Evolutionary conservation across 768 basidiomycete genomes (phyloP).

Genomic region (Serpula lacrymans): DNA sequence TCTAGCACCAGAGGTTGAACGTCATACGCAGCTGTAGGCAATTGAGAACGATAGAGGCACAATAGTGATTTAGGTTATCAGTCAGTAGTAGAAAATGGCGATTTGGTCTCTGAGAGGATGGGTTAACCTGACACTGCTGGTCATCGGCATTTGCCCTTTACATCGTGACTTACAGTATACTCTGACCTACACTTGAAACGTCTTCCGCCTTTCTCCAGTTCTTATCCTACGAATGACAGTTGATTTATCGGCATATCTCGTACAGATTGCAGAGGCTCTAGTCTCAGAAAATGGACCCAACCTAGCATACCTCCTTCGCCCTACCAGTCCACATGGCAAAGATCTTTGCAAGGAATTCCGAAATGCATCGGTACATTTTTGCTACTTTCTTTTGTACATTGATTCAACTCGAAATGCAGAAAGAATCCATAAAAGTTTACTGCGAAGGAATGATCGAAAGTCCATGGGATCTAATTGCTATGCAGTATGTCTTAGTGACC

Average conservation of each 20-base stretch:
- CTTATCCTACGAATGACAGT: slow-evolving; percentile 25
- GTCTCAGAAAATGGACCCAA: slow-evolving; percentile 62
- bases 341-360: slow-evolving; percentile 70
- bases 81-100: too few species aligned
- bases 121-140: too few species aligned
- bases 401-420: slow-evolving; percentile 36
- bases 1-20: too few species aligned
- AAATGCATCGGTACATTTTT: slow-evolving; percentile 43
- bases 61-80: too few species aligned
- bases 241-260: slow-evolving; percentile 57
- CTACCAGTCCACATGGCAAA: slow-evolving; percentile 75
- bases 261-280: slow-evolving; percentile 60
- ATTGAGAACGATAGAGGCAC: too few species aligned
- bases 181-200: too few species aligned
- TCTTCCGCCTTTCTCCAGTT: slow-evolving; percentile 1
- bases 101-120: too few species aligned
- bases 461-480: slow-evolving; percentile 86
- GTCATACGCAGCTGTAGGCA: too few species aligned
- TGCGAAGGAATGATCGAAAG: slow-evolving; percentile 60
- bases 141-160: too few species aligned
- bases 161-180: too few species aligned
- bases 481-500: slow-evolving; percentile 77
- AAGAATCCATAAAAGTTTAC: slow-evolving; percentile 13
- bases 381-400: background rate
- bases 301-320: slow-evolving; percentile 71